phyloP scores from a whole-genome alignment of 129 eudicot genomes.

The Deinandra increscens region DNA sequence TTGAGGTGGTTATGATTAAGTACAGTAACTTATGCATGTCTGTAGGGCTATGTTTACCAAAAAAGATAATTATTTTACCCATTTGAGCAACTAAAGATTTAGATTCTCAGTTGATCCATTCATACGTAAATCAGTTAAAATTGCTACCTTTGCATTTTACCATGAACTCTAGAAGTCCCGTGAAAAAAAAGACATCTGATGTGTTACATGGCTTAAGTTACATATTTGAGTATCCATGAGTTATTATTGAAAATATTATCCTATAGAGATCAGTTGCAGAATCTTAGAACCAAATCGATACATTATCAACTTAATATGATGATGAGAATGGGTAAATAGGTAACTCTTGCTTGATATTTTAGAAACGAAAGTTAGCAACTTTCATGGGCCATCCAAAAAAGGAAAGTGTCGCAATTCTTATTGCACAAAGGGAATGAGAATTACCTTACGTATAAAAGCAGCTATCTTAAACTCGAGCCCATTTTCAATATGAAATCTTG shows the following conservation, averaged over 20 bases:
- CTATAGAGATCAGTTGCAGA: not conserved
- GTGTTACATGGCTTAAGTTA: not conserved
- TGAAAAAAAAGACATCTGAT: slow-evolving; percentile 8
- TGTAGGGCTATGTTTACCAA: not conserved
- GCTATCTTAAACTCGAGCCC: slow-evolving; percentile 79
- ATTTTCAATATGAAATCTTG: slow-evolving; percentile 58
- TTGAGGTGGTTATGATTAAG: not conserved
- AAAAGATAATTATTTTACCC: not conserved
- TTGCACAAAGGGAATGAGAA: slow-evolving; percentile 5
- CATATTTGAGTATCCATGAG: slow-evolving; percentile 1
- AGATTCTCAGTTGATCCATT: not conserved
- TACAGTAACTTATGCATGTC: no score
- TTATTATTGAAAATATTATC: not conserved
- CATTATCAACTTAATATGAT: not conserved
- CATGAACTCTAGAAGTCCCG: slow-evolving; percentile 6
- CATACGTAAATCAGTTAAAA: not conserved
- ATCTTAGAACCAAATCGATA: slow-evolving; percentile 6
- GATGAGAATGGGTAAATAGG: slow-evolving; percentile 8
- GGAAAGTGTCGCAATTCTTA: not conserved
- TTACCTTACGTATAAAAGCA: slow-evolving; percentile 66
- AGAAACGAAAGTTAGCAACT: slow-evolving; percentile 7
- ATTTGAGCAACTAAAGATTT: not conserved
- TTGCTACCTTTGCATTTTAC: not conserved
- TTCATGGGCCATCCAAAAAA: not conserved
- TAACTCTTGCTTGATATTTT: slow-evolving; percentile 21